Evolutionary conservation across 2,329 filamentous ascomycete genomes (phyloP).

Genomic region (Cladosporium sp.): DNA sequence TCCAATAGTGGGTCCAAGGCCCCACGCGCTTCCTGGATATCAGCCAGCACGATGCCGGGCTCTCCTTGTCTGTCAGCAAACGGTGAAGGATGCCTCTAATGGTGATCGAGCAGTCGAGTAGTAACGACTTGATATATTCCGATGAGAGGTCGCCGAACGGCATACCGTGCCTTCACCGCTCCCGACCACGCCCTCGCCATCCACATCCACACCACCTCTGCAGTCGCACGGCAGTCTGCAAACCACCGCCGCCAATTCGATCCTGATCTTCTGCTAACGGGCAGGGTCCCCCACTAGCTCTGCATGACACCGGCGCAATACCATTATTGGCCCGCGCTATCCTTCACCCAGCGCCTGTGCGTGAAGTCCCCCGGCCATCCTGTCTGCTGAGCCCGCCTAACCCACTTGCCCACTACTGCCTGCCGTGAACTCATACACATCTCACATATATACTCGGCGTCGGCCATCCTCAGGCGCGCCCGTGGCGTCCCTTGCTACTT

Average conservation of each 20-base stretch:
- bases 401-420: background rate
- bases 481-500: slow-evolving; percentile 4
- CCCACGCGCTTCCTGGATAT: too few relatives aligned
- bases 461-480: slow-evolving; percentile 11
- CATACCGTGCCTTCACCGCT: too few relatives aligned
- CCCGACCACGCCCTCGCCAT: too few relatives aligned
- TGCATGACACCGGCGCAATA: slow-evolving; percentile 8
- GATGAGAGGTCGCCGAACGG: too few relatives aligned
- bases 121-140: too few relatives aligned
- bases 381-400: background rate
- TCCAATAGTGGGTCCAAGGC: too few relatives aligned
- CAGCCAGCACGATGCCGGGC: background rate
- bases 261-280: background rate
- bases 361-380: slow-evolving; percentile 7
- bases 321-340: slow-evolving; percentile 11
- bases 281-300: slow-evolving; percentile 6
- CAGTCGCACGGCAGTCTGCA: slow-evolving; percentile 1
- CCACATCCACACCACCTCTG: background rate
- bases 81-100: background rate
- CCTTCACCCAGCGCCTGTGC: slow-evolving; percentile 1
- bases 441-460: slow-evolving; percentile 9
- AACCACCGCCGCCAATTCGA: background rate
- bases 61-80: slow-evolving; percentile 6
- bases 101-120: too few relatives aligned
- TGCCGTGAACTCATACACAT: background rate